Conservation (phyloP, 306 rosid species). For the Castanea sativa region DNA sequence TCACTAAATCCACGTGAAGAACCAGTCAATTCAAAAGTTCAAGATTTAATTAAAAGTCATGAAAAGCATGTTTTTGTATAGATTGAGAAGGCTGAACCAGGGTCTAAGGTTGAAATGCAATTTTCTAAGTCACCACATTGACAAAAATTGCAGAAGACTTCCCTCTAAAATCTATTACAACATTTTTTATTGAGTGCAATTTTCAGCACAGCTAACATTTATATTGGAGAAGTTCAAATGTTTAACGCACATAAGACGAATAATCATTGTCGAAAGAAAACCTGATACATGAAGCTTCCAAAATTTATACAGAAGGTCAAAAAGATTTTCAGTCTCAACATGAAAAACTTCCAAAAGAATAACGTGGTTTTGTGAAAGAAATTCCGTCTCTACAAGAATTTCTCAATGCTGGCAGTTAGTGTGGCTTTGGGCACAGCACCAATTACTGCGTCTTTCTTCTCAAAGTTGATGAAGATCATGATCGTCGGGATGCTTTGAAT, state of each 20-base stretch:
- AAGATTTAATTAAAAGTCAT: not conserved
- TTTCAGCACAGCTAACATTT: not conserved
- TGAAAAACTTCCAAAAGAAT: not conserved
- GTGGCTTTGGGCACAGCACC: conserved; percentile 13
- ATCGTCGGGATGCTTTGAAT: conserved; percentile 10
- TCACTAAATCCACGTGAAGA: not conserved
- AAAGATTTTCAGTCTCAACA: not conserved
- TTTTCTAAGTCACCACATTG: not conserved
- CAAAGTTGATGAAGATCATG: conserved; percentile 5
- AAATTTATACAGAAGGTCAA: not conserved
- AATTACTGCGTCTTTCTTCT: conserved; percentile 1
- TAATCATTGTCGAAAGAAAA: not conserved
- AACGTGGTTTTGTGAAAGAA: not conserved
- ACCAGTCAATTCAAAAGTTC: not conserved
- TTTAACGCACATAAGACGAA: not conserved
- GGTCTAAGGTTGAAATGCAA: not conserved
- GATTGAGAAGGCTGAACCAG: not conserved
- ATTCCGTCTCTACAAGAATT: not conserved
- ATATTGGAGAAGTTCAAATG: not conserved
- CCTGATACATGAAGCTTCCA: not conserved
- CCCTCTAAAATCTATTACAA: too few relatives aligned
- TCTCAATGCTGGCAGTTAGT: conserved; percentile 8
- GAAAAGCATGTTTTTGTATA: not conserved
- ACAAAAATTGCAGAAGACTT: not conserved
- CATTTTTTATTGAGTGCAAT: too few relatives aligned